Percentiles rank a stretch among this genome's conserved stretches.
phyloP scores from a whole-genome alignment of 148 eudicot genomes.

The Nyssa sinensis region DNA sequence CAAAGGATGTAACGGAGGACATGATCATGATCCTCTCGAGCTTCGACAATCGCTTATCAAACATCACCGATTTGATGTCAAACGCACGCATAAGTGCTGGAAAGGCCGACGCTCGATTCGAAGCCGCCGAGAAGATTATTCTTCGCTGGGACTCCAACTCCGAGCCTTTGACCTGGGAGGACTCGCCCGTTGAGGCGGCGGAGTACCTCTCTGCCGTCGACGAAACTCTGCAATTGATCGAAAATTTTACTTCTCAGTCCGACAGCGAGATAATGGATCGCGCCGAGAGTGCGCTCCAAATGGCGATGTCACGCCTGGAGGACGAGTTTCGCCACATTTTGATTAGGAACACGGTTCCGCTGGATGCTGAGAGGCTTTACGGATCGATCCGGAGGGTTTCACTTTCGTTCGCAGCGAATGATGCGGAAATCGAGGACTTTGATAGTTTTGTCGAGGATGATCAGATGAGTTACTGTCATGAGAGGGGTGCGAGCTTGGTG shows the following conservation, averaged over 20 bases:
- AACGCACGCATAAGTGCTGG: neutral
- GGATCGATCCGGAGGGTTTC: constrained; percentile 53
- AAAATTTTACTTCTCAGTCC: constrained; percentile 20
- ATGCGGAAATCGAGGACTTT: constrained; percentile 42
- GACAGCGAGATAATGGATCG: constrained; percentile 43
- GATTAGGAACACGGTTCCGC: constrained; percentile 38
- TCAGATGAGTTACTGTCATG: constrained; percentile 15
- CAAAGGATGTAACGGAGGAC: constrained; percentile 68
- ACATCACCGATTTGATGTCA: constrained; percentile 43
- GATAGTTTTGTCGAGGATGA: constrained; percentile 34
- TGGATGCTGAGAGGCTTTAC: constrained; percentile 56
- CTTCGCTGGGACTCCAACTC: constrained; percentile 30
- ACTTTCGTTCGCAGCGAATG: constrained; percentile 42
- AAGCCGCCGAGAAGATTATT: constrained; percentile 56
- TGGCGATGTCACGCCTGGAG: constrained; percentile 80
- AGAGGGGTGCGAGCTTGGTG: neutral
- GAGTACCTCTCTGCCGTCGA: constrained; percentile 69
- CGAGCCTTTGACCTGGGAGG: constrained; percentile 32
- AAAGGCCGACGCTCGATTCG: constrained; percentile 30
- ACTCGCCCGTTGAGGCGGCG: constrained; percentile 30
- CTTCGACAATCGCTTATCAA: constrained; percentile 80
- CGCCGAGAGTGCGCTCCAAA: constrained; percentile 64
- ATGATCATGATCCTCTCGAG: constrained; percentile 74
- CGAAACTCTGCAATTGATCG: constrained; percentile 41
- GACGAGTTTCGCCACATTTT: constrained; percentile 69